phyloP scores from a whole-genome alignment of 2,329 filamentous ascomycete species.

The Trichoderma gracile region DNA sequence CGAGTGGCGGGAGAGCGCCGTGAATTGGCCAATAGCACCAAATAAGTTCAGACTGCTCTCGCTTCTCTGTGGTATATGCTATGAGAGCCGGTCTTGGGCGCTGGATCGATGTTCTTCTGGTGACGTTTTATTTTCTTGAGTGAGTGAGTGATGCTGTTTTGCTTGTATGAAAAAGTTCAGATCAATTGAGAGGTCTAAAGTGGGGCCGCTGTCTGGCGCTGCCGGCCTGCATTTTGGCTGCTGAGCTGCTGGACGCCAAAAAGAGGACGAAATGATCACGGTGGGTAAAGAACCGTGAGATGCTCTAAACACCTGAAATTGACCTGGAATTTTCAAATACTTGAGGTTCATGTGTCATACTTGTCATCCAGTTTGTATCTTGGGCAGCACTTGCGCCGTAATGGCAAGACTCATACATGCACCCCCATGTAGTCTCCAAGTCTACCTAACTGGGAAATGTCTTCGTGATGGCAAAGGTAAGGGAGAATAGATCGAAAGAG shows the following conservation, averaged over 20 bases:
- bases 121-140: not conserved
- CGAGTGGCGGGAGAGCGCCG: not conserved
- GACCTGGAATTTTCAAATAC: no score
- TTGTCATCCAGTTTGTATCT: no score
- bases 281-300: no score
- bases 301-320: no score
- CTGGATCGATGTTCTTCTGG: not conserved
- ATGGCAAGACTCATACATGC: no score
- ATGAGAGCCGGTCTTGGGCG: not conserved
- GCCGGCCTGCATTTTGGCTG: not conserved
- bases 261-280: not conserved
- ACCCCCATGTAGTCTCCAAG: no score
- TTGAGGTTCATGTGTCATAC: no score
- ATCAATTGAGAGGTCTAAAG: constrained; percentile 30
- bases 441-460: no score
- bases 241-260: not conserved
- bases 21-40: not conserved
- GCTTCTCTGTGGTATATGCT: not conserved
- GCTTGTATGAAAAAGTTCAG: constrained; percentile 20
- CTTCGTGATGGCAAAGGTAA: no score
- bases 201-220: constrained; percentile 32
- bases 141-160: constrained; percentile 7
- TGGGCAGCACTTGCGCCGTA: no score
- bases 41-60: no score
- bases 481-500: no score